Evolutionary conservation across 75 land plant species (phyloP).

Genomic region (Pinus tabuliformis): DNA sequence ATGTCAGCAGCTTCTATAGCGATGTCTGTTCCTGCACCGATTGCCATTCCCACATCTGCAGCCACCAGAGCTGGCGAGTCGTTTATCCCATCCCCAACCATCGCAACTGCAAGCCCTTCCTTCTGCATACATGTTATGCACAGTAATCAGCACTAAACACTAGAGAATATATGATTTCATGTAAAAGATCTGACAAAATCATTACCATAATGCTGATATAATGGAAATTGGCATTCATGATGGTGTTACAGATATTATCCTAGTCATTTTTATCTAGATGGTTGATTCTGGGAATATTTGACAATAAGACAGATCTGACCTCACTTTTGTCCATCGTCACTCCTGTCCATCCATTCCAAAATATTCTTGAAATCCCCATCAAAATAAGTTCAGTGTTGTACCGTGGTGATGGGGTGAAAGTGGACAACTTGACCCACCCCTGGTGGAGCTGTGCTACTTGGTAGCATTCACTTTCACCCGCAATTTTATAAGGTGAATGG

Average conservation of each 20-base stretch:
- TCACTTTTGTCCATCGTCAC: too few species aligned
- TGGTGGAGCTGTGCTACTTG: too few species aligned
- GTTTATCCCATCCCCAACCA: constrained; percentile 65
- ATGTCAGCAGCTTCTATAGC: constrained; percentile 61
- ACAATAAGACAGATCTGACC: too few species aligned
- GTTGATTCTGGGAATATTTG: too few species aligned
- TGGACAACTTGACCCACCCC: too few species aligned
- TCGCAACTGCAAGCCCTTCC: constrained; percentile 33
- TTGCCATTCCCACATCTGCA: constrained; percentile 56
- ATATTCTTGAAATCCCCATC: too few species aligned
- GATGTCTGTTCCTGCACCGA: constrained; percentile 57
- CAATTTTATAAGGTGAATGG: neutral
- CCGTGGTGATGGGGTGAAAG: neutral
- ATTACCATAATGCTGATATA: neutral
- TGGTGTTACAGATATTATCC: neutral
- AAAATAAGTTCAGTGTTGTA: too few species aligned
- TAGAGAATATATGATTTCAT: too few species aligned
- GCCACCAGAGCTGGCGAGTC: constrained; percentile 59
- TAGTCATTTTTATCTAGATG: too few species aligned
- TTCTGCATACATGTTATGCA: constrained; percentile 1
- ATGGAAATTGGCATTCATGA: neutral
- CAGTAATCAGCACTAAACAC: too few species aligned
- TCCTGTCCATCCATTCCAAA: too few species aligned
- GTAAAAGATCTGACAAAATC: neutral
- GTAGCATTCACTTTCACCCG: neutral